Percentiles rank a stretch among this genome's conserved stretches.
These are phyloP conservation scores for Fistulifera pelliculosa DNA, from an alignment of 108 stramenopile species.

Conservation along the genomic window DNA sequence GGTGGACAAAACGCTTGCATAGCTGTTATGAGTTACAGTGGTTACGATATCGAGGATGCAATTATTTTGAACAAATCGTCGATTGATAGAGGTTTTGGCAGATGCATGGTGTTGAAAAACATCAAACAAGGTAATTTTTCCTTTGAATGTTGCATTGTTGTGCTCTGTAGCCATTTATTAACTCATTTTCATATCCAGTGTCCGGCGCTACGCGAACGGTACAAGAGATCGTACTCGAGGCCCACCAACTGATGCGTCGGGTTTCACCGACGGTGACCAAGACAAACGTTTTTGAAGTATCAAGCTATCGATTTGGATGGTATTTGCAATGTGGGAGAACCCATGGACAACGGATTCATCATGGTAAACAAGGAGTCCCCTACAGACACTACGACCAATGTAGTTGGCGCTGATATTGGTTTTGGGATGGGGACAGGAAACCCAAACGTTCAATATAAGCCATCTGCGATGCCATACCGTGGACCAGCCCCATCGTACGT, in stretches of 20 bases:
- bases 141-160: too few species aligned
- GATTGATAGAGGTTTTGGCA: constrained; percentile 95
- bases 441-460: constrained; percentile 63
- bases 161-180: too few species aligned
- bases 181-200: constrained; percentile 24
- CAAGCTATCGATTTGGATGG: constrained; percentile 88
- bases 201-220: constrained; percentile 91
- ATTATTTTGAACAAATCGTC: constrained; percentile 96
- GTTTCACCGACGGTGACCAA: constrained; percentile 61
- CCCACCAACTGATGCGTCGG: constrained; percentile 46
- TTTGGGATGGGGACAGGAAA: constrained; percentile 26
- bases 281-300: constrained; percentile 80
- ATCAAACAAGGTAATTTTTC: constrained; percentile 35
- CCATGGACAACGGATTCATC: constrained; percentile 68
- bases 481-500: constrained; percentile 84
- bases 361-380: constrained; percentile 94
- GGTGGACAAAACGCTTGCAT: constrained; percentile 97
- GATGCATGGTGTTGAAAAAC: constrained; percentile 88
- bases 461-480: constrained; percentile 75
- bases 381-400: constrained; percentile 51
- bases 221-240: constrained; percentile 81
- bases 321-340: constrained; percentile 85
- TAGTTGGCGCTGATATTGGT: constrained; percentile 43
- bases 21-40: constrained; percentile 97
- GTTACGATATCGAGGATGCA: constrained; percentile 99